These are phyloP conservation scores for Pedinophyceae sp. DNA, from an alignment of 139 green algal genomes.

Conservation along the genomic window DNA sequence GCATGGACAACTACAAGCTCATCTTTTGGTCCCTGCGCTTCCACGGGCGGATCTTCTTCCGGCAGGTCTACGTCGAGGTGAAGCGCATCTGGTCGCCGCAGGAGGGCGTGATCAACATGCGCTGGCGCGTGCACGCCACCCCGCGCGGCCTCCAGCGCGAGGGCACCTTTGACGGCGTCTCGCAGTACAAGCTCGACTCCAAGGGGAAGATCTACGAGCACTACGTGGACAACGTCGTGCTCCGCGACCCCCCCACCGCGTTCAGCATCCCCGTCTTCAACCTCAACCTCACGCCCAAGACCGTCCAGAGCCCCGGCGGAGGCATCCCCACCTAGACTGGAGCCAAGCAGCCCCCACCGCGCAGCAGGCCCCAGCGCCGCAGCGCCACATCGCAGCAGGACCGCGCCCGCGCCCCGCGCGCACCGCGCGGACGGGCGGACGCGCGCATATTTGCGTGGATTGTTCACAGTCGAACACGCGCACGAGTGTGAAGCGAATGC, in stretches of 20 bases:
- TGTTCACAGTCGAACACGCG: too few species aligned
- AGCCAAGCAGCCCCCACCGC: too few species aligned
- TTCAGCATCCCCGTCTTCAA: slow-evolving; percentile 7
- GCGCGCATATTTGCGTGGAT: too few species aligned
- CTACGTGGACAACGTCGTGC: slow-evolving; percentile 56
- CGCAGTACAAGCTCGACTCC: slow-evolving; percentile 76
- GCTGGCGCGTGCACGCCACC: slow-evolving; percentile 74
- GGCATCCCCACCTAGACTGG: too few species aligned
- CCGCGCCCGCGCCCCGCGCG: too few species aligned
- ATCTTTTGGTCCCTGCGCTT: slow-evolving; percentile 86
- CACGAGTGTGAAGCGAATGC: too few species aligned
- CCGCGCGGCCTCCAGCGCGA: slow-evolving; percentile 74
- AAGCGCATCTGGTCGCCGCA: slow-evolving; percentile 80
- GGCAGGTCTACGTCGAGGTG: slow-evolving; percentile 60
- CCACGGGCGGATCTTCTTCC: slow-evolving; percentile 80
- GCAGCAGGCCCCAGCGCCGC: too few species aligned
- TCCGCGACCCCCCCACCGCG: slow-evolving; percentile 38
- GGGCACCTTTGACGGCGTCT: slow-evolving; percentile 80
- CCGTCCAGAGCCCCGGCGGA: too few species aligned
- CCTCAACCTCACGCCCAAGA: neutral
- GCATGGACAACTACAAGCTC: slow-evolving; percentile 72
- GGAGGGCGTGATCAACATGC: slow-evolving; percentile 57
- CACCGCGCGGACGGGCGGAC: too few species aligned
- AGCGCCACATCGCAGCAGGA: too few species aligned
- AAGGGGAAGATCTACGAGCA: slow-evolving; percentile 78